Conservation (phyloP, 495 filamentous ascomycete genomes). For the Penicillium simplicissimum region DNA sequence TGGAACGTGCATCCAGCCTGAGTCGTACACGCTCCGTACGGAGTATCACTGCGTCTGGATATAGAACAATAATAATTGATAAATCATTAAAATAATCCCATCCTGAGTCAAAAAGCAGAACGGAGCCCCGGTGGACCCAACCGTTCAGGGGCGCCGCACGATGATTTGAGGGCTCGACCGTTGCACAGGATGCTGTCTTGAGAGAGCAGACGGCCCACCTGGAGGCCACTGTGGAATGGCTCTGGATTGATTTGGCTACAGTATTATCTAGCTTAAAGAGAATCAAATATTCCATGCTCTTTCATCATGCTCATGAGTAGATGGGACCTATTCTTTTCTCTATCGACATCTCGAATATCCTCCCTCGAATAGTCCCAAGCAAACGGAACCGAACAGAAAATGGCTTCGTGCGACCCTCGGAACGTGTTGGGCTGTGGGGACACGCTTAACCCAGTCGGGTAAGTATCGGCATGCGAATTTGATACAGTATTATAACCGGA, state of each 20-base stretch:
- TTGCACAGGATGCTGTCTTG: slow-evolving; percentile 7
- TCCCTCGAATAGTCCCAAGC: slow-evolving; percentile 6
- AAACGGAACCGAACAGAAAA: slow-evolving; percentile 17
- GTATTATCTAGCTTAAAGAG: neutral
- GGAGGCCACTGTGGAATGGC: neutral
- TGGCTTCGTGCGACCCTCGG: slow-evolving; percentile 1
- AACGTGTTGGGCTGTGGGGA: slow-evolving; percentile 3
- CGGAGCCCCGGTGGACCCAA: slow-evolving; percentile 4
- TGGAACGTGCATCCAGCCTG: neutral
- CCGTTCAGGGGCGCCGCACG: slow-evolving; percentile 10
- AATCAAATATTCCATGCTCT: neutral
- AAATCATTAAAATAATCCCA: neutral
- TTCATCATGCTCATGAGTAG: neutral
- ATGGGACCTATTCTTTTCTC: neutral
- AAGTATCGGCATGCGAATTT: slow-evolving; percentile 12
- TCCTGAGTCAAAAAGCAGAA: neutral
- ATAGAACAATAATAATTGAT: neutral
- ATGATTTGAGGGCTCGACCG: slow-evolving; percentile 9
- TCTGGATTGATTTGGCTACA: neutral
- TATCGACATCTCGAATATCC: neutral
- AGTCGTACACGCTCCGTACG: neutral
- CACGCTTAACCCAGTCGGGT: slow-evolving; percentile 12
- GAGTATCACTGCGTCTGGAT: neutral
- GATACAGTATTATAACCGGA: neutral
- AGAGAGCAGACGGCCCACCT: too few relatives aligned